Evolutionary conservation across 2,329 filamentous ascomycete species (phyloP).

Genomic region (Hypoxylon sp.): DNA sequence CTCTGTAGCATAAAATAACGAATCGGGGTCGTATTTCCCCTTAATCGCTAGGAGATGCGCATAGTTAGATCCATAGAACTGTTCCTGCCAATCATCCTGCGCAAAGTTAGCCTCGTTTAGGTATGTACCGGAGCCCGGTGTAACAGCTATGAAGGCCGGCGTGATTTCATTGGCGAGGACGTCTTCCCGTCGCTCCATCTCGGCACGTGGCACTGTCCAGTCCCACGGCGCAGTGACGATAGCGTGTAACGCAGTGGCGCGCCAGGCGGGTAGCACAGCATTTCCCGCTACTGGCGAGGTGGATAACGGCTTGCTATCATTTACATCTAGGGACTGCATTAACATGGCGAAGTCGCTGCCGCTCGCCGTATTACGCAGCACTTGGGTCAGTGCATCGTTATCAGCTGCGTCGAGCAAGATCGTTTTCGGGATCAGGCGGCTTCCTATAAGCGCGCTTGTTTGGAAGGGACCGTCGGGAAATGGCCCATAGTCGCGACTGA

Average conservation of each 20-base stretch:
- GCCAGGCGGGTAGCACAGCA: constrained; percentile 36
- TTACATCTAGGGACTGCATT: constrained; percentile 23
- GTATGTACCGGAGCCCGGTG: constrained; percentile 16
- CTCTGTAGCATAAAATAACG: constrained; percentile 8
- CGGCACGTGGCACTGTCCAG: not conserved
- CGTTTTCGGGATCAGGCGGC: not conserved
- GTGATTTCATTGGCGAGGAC: not conserved
- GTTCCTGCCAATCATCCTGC: constrained; percentile 1
- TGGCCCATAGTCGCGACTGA: not conserved
- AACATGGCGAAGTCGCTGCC: not conserved
- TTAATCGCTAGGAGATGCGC: constrained; percentile 7
- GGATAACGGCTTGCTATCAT: constrained; percentile 2
- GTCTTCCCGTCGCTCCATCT: not conserved
- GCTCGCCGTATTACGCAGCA: not conserved
- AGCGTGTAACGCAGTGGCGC: constrained; percentile 22
- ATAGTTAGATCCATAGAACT: constrained; percentile 22
- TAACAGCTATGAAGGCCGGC: constrained; percentile 29
- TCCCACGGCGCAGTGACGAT: not conserved
- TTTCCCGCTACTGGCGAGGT: constrained; percentile 20
- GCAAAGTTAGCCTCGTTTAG: constrained; percentile 20
- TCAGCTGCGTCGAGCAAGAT: not conserved
- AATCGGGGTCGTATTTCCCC: constrained; percentile 24
- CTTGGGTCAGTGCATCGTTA: constrained; percentile 13
- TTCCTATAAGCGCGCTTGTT: not conserved
- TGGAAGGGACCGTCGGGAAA: not conserved